Base-by-base conservation (phyloP, 768 basidiomycete species). In the Cytidiella melzeri region DNA sequence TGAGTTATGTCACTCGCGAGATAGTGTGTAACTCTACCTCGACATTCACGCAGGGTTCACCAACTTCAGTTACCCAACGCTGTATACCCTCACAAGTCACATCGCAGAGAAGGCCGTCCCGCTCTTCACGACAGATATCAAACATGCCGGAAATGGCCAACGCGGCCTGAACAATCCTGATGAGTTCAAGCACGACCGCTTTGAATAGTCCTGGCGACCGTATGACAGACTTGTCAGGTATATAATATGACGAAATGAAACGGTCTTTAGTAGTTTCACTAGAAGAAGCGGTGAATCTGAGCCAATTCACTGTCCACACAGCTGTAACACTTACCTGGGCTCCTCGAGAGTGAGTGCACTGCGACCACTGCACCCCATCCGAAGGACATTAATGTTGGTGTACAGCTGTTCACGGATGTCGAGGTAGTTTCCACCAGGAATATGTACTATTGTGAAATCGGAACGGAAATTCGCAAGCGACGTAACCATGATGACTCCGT, bases 381-480 rank as follows among this genome's bases (percentile, higher is more conserved):
- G 78, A 38, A 89, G 73, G 19, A 92, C 73, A 63, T 86, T 84
- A 57, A 92, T 87, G 59, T 92, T 92, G 44, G 82, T 74, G 64
- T 86, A 88, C 25, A 92, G 76, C 55, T 79, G 80, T 50, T 86
- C 79, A 52, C 75, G 76, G 26, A 74, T 72, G 34, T 75, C 73
- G 18, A 77, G 72, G 65, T 83, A 87, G 63, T 83, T 72, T 28
- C 85, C 90, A 40, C 73, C 67, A 0, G 87, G 87, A 45, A 92
- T 80, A 51, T 78, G 82, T 26, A 92, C 84, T 52, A 92, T 89
- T 48, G 87, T 87, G 63, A 81, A 87, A 70, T 92, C 89, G 1
- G 88, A 90, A 48, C 86, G 86, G 62, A 92, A 92, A 70, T 87
- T 84, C 39, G 87, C 86, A 23, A 92, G 77, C 10, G 88, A 91